A percentile compares a stretch with the other conserved stretches of the same genome.
Evolutionary conservation across 176 grass and related monocot genomes (phyloP).

Genomic region (Otatea glauca): DNA sequence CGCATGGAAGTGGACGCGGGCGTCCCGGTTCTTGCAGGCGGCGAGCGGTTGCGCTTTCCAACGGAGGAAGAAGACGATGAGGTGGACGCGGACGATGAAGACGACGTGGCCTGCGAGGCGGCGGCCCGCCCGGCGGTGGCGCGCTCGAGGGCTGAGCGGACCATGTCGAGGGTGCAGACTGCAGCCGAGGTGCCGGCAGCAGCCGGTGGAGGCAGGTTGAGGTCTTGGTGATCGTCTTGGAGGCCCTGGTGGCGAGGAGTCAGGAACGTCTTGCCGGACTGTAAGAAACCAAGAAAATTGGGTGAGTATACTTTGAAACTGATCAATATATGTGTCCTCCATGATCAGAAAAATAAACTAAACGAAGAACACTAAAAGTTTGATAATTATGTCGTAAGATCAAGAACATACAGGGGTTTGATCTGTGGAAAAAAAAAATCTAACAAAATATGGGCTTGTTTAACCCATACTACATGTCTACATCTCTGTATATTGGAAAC

Average conservation of each 20-base stretch:
- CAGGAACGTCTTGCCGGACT: conserved; percentile 62
- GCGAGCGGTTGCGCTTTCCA: conserved; percentile 45
- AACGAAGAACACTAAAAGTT: not conserved
- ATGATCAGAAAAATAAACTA: not conserved
- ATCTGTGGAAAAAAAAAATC: not conserved
- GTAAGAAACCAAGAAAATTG: not conserved
- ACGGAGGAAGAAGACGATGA: conserved; percentile 52
- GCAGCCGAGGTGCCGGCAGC: not conserved
- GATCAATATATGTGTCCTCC: not conserved
- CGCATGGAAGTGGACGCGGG: conserved; percentile 27
- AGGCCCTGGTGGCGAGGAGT: conserved; percentile 38
- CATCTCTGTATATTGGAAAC: not conserved
- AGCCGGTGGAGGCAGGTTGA: conserved; percentile 50
- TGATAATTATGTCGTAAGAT: not conserved
- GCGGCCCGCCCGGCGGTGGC: conserved; percentile 12
- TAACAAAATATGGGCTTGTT: not conserved
- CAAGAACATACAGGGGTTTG: not conserved
- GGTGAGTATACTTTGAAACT: not conserved
- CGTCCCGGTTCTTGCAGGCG: not conserved
- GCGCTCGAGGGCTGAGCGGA: conserved; percentile 56
- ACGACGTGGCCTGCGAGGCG: conserved; percentile 8
- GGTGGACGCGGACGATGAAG: conserved; percentile 36
- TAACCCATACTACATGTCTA: not conserved
- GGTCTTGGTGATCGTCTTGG: conserved; percentile 31
- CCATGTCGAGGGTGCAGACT: conserved; percentile 66